Conservation (phyloP, 1,284 basidiomycete species). For the Sporisorium exsertum region DNA sequence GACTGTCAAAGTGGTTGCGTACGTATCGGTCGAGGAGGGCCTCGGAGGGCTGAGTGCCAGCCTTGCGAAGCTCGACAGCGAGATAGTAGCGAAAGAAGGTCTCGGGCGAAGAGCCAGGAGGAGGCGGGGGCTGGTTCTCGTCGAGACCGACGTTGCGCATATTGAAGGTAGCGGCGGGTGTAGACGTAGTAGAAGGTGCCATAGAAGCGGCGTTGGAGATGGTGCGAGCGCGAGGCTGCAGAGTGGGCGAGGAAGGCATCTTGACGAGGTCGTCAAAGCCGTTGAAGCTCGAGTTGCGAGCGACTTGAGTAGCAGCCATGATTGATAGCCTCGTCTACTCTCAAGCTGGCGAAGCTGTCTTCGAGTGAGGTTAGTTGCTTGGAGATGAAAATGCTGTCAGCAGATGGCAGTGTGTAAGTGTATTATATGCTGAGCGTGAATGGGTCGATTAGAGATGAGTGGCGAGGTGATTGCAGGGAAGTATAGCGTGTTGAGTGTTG, state of each 20-base stretch:
- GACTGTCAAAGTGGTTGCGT: slow-evolving; percentile 61
- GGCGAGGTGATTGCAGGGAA: neutral
- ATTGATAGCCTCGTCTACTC: slow-evolving; percentile 12
- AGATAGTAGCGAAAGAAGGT: slow-evolving; percentile 64
- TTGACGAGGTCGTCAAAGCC: slow-evolving; percentile 55
- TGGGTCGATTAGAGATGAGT: neutral
- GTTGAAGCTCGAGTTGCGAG: slow-evolving; percentile 46
- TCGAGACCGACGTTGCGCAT: slow-evolving; percentile 55
- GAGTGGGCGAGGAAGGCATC: slow-evolving; percentile 44
- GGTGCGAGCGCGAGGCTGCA: slow-evolving; percentile 35
- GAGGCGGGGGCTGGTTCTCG: slow-evolving; percentile 55
- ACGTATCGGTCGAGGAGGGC: slow-evolving; percentile 62
- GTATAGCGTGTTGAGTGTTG: neutral
- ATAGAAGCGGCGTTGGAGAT: slow-evolving; percentile 15
- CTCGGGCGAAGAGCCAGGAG: slow-evolving; percentile 54
- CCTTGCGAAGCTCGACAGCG: slow-evolving; percentile 59
- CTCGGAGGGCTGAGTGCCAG: slow-evolving; percentile 59
- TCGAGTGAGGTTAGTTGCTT: slow-evolving; percentile 14
- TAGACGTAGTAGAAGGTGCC: slow-evolving; percentile 1
- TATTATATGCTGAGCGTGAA: neutral
- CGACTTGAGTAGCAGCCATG: slow-evolving; percentile 55
- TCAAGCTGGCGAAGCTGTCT: slow-evolving; percentile 40
- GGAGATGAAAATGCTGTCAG: neutral
- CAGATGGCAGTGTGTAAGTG: neutral
- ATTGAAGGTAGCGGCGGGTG: slow-evolving; percentile 31